These are phyloP conservation scores for Cutaneotrichosporon sp. DNA, from an alignment of 1,284 basidiomycete genomes.

Conservation along the genomic window DNA sequence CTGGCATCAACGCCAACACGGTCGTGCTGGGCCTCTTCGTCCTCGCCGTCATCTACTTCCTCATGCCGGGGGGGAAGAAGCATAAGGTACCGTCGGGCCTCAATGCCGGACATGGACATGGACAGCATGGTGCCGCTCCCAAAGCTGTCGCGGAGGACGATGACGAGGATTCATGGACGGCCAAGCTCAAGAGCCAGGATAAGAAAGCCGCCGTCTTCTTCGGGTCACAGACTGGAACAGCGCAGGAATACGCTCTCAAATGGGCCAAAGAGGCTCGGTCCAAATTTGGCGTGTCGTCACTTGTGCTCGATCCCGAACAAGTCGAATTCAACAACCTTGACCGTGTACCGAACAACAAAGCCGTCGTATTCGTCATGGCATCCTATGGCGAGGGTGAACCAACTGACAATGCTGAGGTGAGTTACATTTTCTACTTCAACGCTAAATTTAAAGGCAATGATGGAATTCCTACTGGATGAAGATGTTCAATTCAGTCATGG, in stretches of 20 bases:
- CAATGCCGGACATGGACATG: not conserved
- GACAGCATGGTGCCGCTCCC: not conserved
- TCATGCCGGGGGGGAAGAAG: conserved; percentile 2
- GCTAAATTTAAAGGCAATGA: conserved; percentile 59
- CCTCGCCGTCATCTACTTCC: conserved; percentile 6
- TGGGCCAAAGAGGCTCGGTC: conserved; percentile 91
- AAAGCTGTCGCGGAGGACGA: not conserved
- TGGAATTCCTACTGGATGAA: conserved; percentile 84
- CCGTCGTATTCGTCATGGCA: conserved; percentile 85
- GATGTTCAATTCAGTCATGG: conserved; percentile 73
- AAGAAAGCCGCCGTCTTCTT: conserved; percentile 94
- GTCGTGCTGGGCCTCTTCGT: not conserved
- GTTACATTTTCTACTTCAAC: not conserved
- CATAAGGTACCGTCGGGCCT: not conserved
- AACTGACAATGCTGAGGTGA: conserved; percentile 94
- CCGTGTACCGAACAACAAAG: conserved; percentile 77
- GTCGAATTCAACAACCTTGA: conserved; percentile 97
- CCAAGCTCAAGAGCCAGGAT: conserved; percentile 61
- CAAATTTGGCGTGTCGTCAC: conserved; percentile 85
- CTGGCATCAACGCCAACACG: conserved; percentile 6
- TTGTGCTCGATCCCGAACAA: conserved; percentile 94
- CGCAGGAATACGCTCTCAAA: conserved; percentile 91
- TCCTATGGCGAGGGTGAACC: conserved; percentile 99
- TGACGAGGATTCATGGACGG: conserved; percentile 5
- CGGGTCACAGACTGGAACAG: conserved; percentile 96